A percentile compares a stretch with the other conserved stretches of the same genome.
Evolutionary conservation across 2,329 filamentous ascomycete species (phyloP).

Genomic region (Fusarium sp.): DNA sequence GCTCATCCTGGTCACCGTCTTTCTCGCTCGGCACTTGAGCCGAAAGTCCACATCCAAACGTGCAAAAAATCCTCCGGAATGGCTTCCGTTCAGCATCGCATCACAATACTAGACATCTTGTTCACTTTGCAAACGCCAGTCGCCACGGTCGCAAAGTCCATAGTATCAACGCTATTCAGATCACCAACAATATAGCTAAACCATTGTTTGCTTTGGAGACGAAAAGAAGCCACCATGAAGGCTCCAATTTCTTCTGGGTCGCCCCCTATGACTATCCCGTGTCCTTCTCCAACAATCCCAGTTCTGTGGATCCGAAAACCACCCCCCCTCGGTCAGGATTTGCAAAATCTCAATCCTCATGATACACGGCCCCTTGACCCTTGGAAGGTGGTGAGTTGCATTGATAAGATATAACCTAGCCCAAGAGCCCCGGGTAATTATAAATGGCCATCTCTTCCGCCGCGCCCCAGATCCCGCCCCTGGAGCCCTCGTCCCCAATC

Average conservation of each 20-base stretch:
- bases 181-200: background rate
- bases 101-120: background rate
- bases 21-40: background rate
- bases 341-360: constrained; percentile 28
- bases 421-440: background rate
- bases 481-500: constrained; percentile 29
- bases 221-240: constrained; percentile 8
- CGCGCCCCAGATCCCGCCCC: constrained; percentile 38
- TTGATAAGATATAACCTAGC: constrained; percentile 15
- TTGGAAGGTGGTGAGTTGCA: background rate
- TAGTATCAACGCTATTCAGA: background rate
- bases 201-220: background rate
- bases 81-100: background rate
- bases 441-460: constrained; percentile 24
- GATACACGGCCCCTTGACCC: constrained; percentile 16
- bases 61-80: background rate
- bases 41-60: background rate
- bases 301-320: constrained; percentile 30
- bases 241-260: constrained; percentile 6
- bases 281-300: constrained; percentile 26
- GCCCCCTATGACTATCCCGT: constrained; percentile 1
- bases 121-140: background rate
- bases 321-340: constrained; percentile 18
- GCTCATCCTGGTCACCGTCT: background rate
- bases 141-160: background rate